Evolutionary conservation across 768 basidiomycete species (phyloP).

Genomic region (Serendipita sp.): DNA sequence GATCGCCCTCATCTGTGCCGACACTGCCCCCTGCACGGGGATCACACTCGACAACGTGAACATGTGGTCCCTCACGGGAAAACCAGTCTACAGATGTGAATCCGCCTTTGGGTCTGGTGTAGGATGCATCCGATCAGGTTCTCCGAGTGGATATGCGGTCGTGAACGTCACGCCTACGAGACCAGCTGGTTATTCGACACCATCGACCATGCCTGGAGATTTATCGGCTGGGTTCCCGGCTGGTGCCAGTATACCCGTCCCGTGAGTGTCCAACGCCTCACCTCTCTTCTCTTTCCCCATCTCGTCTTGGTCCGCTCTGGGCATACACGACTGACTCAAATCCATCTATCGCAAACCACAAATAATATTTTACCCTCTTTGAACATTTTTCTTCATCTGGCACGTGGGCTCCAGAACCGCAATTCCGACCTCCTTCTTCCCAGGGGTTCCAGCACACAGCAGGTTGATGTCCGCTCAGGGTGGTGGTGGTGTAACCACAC

Average conservation of each 20-base stretch:
- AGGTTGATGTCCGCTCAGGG: neutral
- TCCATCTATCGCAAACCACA: too few species aligned
- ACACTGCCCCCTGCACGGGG: constrained; percentile 16
- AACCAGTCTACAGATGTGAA: constrained; percentile 18
- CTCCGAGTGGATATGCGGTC: constrained; percentile 15
- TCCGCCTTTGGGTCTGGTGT: constrained; percentile 18
- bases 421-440: constrained; percentile 10
- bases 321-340: too few species aligned
- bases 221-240: constrained; percentile 7
- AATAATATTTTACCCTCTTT: too few species aligned
- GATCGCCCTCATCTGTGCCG: constrained; percentile 17
- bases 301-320: too few species aligned
- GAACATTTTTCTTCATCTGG: too few species aligned
- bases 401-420: neutral
- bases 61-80: constrained; percentile 18
- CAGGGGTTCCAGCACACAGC: constrained; percentile 1
- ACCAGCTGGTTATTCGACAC: constrained; percentile 18
- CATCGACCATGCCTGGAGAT: constrained; percentile 15
- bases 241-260: constrained; percentile 8
- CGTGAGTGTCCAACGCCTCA: constrained; percentile 1
- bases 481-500: neutral
- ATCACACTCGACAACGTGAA: constrained; percentile 18
- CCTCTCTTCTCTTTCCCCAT: neutral
- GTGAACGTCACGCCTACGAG: constrained; percentile 12
- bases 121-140: constrained; percentile 16